phyloP scores from a whole-genome alignment of 148 eudicot species.

The Fallopia convolvulus region DNA sequence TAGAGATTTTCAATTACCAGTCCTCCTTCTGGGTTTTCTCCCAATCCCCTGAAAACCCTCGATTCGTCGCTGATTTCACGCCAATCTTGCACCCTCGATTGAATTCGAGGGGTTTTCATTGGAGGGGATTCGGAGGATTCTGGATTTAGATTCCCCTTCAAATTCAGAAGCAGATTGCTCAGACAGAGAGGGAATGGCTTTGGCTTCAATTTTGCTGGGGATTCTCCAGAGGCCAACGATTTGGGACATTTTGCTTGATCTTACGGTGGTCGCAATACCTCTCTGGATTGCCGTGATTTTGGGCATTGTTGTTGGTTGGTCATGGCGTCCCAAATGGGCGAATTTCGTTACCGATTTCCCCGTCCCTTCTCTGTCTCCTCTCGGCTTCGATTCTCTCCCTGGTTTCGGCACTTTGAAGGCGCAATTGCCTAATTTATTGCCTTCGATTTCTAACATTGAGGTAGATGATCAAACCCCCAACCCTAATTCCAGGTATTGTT shows the following conservation, averaged over 20 bases:
- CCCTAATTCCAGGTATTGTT: constrained; percentile 5
- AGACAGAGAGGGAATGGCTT: constrained; percentile 21
- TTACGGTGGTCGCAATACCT: constrained; percentile 30
- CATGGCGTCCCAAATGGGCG: constrained; percentile 87
- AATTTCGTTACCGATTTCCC: constrained; percentile 13
- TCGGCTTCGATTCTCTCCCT: neutral
- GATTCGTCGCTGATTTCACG: constrained; percentile 26
- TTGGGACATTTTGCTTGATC: constrained; percentile 24
- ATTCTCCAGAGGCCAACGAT: constrained; percentile 32
- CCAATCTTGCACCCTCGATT: constrained; percentile 19
- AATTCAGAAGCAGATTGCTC: neutral
- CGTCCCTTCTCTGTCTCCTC: constrained; percentile 19
- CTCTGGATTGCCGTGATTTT: constrained; percentile 74
- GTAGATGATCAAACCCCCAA: neutral
- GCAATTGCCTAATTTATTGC: neutral
- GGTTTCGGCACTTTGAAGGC: constrained; percentile 1
- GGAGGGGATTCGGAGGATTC: neutral
- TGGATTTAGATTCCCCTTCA: neutral
- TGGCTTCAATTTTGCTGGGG: constrained; percentile 30
- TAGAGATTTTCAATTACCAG: neutral
- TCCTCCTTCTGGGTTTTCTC: neutral
- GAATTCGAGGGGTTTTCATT: constrained; percentile 21
- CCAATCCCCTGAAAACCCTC: constrained; percentile 19
- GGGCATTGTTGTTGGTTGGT: constrained; percentile 80
- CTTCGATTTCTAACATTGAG: neutral